A percentile compares a stretch with the other conserved stretches of the same genome.
These are phyloP conservation scores for Draba incana DNA, from an alignment of 345 rosid species.

Conservation along the genomic window DNA sequence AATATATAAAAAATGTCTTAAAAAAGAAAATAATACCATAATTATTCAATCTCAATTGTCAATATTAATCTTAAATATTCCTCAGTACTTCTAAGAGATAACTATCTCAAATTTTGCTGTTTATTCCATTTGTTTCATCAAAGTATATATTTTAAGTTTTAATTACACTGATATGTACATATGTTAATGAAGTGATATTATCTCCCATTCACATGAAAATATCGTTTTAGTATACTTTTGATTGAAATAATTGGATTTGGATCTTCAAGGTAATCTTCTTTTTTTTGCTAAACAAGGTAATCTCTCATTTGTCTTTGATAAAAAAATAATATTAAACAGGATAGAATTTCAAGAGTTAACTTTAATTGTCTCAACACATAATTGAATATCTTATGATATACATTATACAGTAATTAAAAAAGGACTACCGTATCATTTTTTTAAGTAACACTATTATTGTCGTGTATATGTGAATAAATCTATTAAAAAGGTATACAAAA, in stretches of 20 bases:
- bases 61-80: constrained; percentile 15
- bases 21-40: constrained; percentile 29
- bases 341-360: not conserved
- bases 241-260: not conserved
- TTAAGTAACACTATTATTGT: not conserved
- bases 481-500: not conserved
- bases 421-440: not conserved
- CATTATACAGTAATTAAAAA: not conserved
- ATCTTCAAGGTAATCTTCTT: too few species aligned
- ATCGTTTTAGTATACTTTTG: not conserved
- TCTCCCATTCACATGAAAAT: not conserved
- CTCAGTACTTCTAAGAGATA: constrained; percentile 5
- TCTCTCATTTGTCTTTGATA: too few species aligned
- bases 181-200: not conserved
- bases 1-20: constrained; percentile 16
- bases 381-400: not conserved
- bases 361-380: too few species aligned
- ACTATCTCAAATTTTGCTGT: not conserved
- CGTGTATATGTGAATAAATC: not conserved
- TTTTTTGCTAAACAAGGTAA: too few species aligned
- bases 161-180: not conserved
- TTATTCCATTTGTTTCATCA: not conserved
- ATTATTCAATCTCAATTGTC: constrained; percentile 16
- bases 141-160: not conserved
- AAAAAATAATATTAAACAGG: not conserved